A percentile compares a stretch with the other conserved stretches of the same genome.
Conservation (phyloP, 768 basidiomycete genomes). For the Auricularia sp. region DNA sequence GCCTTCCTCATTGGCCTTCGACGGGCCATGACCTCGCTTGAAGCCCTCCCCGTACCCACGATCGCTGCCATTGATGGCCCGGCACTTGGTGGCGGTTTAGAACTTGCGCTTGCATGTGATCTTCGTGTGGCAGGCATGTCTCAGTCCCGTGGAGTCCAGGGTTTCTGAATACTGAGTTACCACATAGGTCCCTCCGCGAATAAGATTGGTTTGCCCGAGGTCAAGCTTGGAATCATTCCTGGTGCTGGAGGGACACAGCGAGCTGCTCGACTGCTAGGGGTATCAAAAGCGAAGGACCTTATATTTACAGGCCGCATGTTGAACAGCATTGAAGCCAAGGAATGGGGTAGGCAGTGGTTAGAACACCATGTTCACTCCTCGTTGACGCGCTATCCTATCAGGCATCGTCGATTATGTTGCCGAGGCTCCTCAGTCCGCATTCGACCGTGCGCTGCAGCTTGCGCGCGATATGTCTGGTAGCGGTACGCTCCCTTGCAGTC, state of each 20-base stretch:
- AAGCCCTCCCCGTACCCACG: constrained; percentile 76
- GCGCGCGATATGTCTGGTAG: constrained; percentile 59
- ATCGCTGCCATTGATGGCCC: constrained; percentile 91
- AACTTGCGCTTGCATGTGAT: constrained; percentile 82
- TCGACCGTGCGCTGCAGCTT: constrained; percentile 60
- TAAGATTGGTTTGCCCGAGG: constrained; percentile 85
- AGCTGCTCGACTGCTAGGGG: constrained; percentile 63
- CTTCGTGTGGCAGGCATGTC: constrained; percentile 74
- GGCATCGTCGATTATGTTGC: constrained; percentile 80
- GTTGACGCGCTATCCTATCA: constrained; percentile 21
- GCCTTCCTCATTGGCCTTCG: constrained; percentile 73
- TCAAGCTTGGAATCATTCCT: constrained; percentile 70
- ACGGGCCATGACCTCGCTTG: constrained; percentile 61
- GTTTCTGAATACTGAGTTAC: background rate
- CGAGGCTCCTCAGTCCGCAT: constrained; percentile 44
- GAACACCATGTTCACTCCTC: background rate
- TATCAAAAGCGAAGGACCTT: constrained; percentile 74
- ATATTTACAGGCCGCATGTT: constrained; percentile 74
- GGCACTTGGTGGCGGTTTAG: constrained; percentile 87
- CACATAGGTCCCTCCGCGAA: constrained; percentile 50
- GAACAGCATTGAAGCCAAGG: constrained; percentile 54
- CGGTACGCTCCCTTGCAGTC: constrained; percentile 33
- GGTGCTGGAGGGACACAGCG: constrained; percentile 88
- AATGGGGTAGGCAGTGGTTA: constrained; percentile 46
- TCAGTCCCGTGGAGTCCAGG: background rate